A percentile compares a stretch with the other conserved stretches of the same genome.
Evolutionary conservation across 192 early-diverging fungal species (phyloP).

Genomic region (Dispira simplex): DNA sequence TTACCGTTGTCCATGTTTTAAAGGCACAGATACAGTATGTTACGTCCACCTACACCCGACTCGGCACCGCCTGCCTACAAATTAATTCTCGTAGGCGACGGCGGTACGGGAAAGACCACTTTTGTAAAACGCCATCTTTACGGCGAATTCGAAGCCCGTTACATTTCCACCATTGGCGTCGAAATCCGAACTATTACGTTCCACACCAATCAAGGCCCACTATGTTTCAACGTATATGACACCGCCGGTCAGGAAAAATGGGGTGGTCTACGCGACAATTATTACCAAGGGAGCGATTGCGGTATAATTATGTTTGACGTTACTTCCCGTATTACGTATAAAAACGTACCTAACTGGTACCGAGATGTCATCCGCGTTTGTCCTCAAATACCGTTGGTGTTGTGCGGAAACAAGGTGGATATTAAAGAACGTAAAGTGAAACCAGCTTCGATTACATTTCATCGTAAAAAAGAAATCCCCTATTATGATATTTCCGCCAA

Average conservation of each 20-base stretch:
- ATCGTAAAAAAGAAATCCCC: constrained; percentile 99
- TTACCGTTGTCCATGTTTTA: too few relatives aligned
- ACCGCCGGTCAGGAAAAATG: constrained; percentile 99
- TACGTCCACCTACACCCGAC: neutral
- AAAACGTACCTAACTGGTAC: constrained; percentile 99
- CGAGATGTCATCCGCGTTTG: constrained; percentile 97
- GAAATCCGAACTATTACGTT: constrained; percentile 97
- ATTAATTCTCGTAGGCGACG: constrained; percentile 63
- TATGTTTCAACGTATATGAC: constrained; percentile 99
- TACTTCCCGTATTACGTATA: constrained; percentile 99
- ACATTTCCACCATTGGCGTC: constrained; percentile 95
- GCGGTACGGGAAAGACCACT: constrained; percentile 99
- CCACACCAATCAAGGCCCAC: constrained; percentile 92
- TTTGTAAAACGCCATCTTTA: constrained; percentile 99
- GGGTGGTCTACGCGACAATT: constrained; percentile 98
- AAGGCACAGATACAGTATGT: too few relatives aligned
- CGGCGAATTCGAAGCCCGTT: constrained; percentile 99
- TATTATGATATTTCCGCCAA: constrained; percentile 99
- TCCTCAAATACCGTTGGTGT: constrained; percentile 99
- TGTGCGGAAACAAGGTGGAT: constrained; percentile 99
- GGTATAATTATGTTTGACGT: constrained; percentile 99
- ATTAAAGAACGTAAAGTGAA: constrained; percentile 99
- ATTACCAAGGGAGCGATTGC: constrained; percentile 98
- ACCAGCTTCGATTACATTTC: constrained; percentile 99
- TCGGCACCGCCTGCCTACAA: neutral